These are phyloP conservation scores for Linnemannia elongata DNA, from an alignment of 192 early-diverging fungal genomes.

Conservation along the genomic window DNA sequence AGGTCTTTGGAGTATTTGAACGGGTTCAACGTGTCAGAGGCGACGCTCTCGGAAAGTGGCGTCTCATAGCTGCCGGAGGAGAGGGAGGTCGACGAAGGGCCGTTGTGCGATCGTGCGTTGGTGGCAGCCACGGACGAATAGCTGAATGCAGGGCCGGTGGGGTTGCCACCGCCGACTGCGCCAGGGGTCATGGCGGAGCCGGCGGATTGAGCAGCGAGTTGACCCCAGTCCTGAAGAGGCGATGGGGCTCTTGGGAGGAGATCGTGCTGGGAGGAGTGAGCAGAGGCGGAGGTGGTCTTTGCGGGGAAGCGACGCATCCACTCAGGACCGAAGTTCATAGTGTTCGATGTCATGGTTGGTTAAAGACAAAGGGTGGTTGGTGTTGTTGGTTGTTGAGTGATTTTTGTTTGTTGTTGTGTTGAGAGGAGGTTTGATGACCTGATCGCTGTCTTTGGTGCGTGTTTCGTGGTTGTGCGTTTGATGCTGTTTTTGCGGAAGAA, in stretches of 20 bases:
- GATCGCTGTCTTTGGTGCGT: not conserved
- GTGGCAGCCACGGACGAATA: constrained; percentile 22
- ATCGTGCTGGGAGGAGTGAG: not conserved
- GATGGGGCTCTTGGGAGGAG: not conserved
- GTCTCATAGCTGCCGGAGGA: constrained; percentile 7
- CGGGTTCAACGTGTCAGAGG: constrained; percentile 54
- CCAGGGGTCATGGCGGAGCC: constrained; percentile 2
- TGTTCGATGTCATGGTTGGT: constrained; percentile 38
- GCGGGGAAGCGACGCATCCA: constrained; percentile 46
- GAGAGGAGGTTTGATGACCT: not conserved
- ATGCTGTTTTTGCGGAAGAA: not conserved
- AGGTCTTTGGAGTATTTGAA: constrained; percentile 79
- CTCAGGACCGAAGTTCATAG: constrained; percentile 84
- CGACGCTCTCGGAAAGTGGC: constrained; percentile 5
- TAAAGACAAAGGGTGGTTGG: not conserved
- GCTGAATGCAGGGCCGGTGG: not conserved
- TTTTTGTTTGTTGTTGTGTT: not conserved
- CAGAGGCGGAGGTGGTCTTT: not conserved
- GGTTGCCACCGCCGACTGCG: not conserved
- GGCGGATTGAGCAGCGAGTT: not conserved
- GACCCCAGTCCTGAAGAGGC: not conserved
- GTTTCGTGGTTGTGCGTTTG: not conserved
- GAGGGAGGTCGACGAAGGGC: not conserved
- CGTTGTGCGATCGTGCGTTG: constrained; percentile 7
- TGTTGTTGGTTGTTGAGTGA: not conserved